phyloP scores from a whole-genome alignment of 106 monocot genomes.

The Dendrobium officinale region DNA sequence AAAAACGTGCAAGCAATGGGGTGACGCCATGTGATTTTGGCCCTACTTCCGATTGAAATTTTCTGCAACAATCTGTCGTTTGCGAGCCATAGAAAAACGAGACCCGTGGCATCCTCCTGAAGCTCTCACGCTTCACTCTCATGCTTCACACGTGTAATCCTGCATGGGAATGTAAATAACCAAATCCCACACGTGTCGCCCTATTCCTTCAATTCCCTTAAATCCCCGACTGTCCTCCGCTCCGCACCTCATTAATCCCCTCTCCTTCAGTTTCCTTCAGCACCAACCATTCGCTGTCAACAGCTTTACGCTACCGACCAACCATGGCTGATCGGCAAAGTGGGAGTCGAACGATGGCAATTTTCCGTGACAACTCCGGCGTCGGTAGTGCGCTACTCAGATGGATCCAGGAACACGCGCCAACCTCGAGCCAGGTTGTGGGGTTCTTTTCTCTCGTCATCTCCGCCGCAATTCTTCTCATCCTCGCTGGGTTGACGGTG shows the following conservation, averaged over 20 bases:
- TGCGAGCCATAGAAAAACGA: no score
- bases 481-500: slow-evolving; percentile 46
- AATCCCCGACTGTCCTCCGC: neutral
- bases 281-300: neutral
- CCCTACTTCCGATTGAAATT: no score
- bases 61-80: no score
- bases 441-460: slow-evolving; percentile 58
- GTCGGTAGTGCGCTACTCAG: slow-evolving; percentile 13
- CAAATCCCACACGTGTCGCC: neutral
- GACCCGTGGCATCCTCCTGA: no score
- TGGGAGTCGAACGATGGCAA: neutral
- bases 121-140: neutral
- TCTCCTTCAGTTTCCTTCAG: neutral
- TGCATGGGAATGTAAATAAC: neutral
- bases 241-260: neutral
- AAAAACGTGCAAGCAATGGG: no score
- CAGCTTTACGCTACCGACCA: neutral
- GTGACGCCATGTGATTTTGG: no score
- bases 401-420: slow-evolving; percentile 36
- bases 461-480: slow-evolving; percentile 54
- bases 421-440: slow-evolving; percentile 46
- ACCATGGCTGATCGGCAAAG: slow-evolving; percentile 16
- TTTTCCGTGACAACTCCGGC: neutral
- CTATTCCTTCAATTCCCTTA: neutral
- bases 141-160: neutral